Percentiles rank a stretch among this genome's conserved stretches.
Conservation (phyloP, 345 rosid species). For the Acer yangbiense region DNA sequence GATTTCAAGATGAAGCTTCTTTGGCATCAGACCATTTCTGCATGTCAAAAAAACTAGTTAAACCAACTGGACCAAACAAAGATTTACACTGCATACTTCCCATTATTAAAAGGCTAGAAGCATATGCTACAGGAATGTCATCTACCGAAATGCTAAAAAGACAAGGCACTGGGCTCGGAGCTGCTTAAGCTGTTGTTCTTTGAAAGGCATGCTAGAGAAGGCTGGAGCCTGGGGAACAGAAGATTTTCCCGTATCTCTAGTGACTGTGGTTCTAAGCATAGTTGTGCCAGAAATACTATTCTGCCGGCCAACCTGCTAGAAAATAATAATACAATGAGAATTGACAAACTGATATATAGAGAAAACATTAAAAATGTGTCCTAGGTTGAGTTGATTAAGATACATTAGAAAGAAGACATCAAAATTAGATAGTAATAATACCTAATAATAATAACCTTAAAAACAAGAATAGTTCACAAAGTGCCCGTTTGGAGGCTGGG, state of each 20-base stretch:
- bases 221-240: constrained; percentile 45
- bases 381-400: background rate
- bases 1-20: constrained; percentile 83
- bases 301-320: constrained; percentile 55
- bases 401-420: background rate
- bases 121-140: constrained; percentile 18
- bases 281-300: constrained; percentile 43
- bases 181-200: constrained; percentile 89
- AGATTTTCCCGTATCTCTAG: constrained; percentile 73
- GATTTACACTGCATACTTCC: background rate
- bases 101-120: constrained; percentile 11
- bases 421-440: background rate
- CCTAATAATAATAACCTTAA: background rate
- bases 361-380: background rate
- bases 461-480: background rate
- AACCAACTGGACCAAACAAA: background rate
- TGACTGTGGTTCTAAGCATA: constrained; percentile 48
- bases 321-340: background rate
- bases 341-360: background rate
- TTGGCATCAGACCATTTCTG: constrained; percentile 80
- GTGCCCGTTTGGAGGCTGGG: background rate
- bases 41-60: constrained; percentile 22
- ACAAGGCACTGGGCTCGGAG: constrained; percentile 97
- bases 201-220: constrained; percentile 66
- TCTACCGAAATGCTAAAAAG: constrained; percentile 82